phyloP scores from a whole-genome alignment of 768 basidiomycete species.

The Filobasidium floriforme region DNA sequence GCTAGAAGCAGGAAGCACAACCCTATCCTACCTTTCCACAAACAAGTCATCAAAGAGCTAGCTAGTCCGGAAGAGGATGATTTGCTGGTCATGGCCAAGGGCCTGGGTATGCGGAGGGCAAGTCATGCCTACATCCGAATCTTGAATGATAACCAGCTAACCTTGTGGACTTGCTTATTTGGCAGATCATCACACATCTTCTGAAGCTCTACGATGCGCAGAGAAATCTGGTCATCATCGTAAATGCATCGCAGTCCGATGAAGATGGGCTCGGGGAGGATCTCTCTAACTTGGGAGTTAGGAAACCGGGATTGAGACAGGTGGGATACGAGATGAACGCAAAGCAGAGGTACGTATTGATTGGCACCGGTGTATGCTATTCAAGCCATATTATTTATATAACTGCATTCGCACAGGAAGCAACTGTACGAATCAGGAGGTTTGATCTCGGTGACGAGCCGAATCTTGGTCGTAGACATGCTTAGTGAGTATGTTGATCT shows the following conservation, averaged over 20 bases:
- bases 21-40: slow-evolving; percentile 45
- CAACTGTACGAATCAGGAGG: slow-evolving; percentile 80
- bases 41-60: slow-evolving; percentile 44
- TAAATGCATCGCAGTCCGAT: slow-evolving; percentile 66
- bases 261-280: slow-evolving; percentile 87
- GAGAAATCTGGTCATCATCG: slow-evolving; percentile 70
- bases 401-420: no score
- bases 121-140: neutral
- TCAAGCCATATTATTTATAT: no score
- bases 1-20: slow-evolving; percentile 28
- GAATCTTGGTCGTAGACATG: slow-evolving; percentile 93
- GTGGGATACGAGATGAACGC: slow-evolving; percentile 72
- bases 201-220: slow-evolving; percentile 88
- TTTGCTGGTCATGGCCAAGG: slow-evolving; percentile 69
- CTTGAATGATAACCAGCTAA: no score
- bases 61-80: slow-evolving; percentile 46
- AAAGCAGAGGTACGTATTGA: slow-evolving; percentile 62
- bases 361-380: neutral
- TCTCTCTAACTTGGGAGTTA: slow-evolving; percentile 81
- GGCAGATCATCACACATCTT: slow-evolving; percentile 66
- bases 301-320: slow-evolving; percentile 72
- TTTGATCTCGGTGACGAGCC: slow-evolving; percentile 81
- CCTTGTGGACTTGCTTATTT: neutral
- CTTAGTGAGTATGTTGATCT: slow-evolving; percentile 59
- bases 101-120: slow-evolving; percentile 67